A percentile compares a stretch with the other conserved stretches of the same genome.
These are phyloP conservation scores for Botrytis squamosa DNA, from an alignment of 2,329 filamentous ascomycete genomes.

Conservation along the genomic window DNA sequence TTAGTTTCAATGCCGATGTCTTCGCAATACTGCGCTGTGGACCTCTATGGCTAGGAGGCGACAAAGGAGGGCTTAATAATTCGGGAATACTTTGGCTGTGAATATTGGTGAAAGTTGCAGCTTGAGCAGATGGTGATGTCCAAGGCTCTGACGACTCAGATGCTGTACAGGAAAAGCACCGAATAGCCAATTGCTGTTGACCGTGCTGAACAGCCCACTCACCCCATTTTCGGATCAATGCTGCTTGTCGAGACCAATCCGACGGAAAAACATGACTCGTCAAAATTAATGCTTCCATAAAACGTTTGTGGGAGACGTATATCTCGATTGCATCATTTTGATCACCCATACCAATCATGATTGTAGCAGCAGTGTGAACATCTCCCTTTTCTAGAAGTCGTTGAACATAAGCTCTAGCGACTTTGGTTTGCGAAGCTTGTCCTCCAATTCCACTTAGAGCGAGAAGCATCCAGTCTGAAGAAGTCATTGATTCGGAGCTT, in stretches of 20 bases:
- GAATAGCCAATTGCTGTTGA: conserved; percentile 85
- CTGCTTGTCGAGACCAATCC: conserved; percentile 89
- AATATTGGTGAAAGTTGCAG: conserved; percentile 56
- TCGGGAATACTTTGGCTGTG: conserved; percentile 59
- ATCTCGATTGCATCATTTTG: conserved; percentile 94
- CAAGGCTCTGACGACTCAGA: conserved; percentile 82
- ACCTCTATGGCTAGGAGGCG: conserved; percentile 63
- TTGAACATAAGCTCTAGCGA: conserved; percentile 87
- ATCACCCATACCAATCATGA: conserved; percentile 89
- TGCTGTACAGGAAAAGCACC: conserved; percentile 89
- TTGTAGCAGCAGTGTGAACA: conserved; percentile 86
- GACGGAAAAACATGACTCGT: conserved; percentile 78
- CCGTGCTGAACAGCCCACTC: conserved; percentile 85
- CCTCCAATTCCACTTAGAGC: conserved; percentile 85
- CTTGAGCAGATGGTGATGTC: conserved; percentile 77
- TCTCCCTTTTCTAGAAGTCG: conserved; percentile 86
- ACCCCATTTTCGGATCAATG: conserved; percentile 90
- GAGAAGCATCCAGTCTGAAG: conserved; percentile 94
- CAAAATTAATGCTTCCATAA: conserved; percentile 89
- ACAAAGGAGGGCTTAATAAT: conserved; percentile 69
- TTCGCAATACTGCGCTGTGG: conserved; percentile 68
- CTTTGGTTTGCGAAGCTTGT: conserved; percentile 77
- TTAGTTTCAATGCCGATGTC: conserved; percentile 81
- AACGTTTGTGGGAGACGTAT: conserved; percentile 86
- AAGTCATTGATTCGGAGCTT: conserved; percentile 82